Percentiles rank a stretch among this genome's conserved stretches.
Evolutionary conservation across 768 basidiomycete genomes (phyloP).

Genomic region (Calvatia gigantea): DNA sequence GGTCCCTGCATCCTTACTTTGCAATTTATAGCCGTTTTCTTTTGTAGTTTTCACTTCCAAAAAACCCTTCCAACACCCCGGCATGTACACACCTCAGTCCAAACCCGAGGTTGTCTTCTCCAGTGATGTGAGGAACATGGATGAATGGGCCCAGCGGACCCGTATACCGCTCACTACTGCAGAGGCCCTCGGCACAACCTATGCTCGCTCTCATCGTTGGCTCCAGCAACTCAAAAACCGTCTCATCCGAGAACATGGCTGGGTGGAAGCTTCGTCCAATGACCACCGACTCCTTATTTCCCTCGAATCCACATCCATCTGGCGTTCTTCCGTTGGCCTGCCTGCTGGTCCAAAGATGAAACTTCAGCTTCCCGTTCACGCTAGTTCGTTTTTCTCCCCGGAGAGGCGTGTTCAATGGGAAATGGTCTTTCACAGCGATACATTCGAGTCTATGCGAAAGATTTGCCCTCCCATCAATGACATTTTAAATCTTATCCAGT

Average conservation of each 20-base stretch:
- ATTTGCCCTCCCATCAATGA: constrained; percentile 67
- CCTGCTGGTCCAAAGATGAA: constrained; percentile 74
- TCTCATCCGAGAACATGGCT: constrained; percentile 67
- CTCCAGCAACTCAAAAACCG: constrained; percentile 56
- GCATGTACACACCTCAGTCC: constrained; percentile 28
- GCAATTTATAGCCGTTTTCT: constrained; percentile 12
- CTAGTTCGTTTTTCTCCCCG: constrained; percentile 82
- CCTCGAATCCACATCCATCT: constrained; percentile 74
- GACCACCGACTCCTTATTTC: constrained; percentile 77
- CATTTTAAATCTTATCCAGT: constrained; percentile 65
- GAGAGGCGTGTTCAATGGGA: constrained; percentile 85
- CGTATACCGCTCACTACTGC: constrained; percentile 80
- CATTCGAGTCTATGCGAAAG: constrained; percentile 68
- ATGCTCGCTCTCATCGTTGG: constrained; percentile 80
- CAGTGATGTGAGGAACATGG: constrained; percentile 77
- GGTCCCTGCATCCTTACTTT: constrained; percentile 6
- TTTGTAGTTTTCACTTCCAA: constrained; percentile 3
- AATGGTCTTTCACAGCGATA: constrained; percentile 83
- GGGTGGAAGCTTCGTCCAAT: constrained; percentile 55
- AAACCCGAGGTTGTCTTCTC: constrained; percentile 69
- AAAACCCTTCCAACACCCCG: constrained; percentile 12
- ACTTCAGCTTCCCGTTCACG: constrained; percentile 72
- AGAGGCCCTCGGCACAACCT: constrained; percentile 76
- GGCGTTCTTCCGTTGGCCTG: constrained; percentile 71
- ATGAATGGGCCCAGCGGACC: constrained; percentile 77